phyloP scores from a whole-genome alignment of 2,329 filamentous ascomycete genomes.

The Aspergillus alliaceus region DNA sequence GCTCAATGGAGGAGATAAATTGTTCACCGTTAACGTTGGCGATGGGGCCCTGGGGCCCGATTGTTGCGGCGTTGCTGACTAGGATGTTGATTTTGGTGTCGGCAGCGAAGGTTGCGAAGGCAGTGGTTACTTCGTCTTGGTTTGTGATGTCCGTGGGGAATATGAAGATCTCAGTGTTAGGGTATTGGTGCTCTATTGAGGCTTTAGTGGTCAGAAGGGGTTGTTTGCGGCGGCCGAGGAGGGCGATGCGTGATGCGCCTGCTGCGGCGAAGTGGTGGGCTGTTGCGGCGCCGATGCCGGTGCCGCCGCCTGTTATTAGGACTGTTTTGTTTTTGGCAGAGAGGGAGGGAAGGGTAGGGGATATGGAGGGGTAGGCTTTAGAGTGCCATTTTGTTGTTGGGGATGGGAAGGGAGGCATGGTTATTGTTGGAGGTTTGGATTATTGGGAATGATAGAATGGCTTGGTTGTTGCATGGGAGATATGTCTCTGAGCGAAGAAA shows the following conservation, averaged over 20 bases:
- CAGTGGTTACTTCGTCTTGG: constrained; percentile 3
- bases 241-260: constrained; percentile 44
- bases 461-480: not conserved
- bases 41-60: constrained; percentile 11
- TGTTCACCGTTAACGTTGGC: constrained; percentile 6
- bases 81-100: constrained; percentile 10
- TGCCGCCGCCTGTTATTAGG: constrained; percentile 47
- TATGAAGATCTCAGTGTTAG: not conserved
- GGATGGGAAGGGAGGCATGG: not conserved
- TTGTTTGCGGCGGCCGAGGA: constrained; percentile 44
- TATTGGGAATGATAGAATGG: not conserved
- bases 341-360: constrained; percentile 42
- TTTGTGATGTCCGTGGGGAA: not conserved
- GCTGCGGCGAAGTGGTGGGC: constrained; percentile 46
- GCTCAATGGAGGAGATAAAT: constrained; percentile 10
- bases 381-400: not conserved
- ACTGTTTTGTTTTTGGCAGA: constrained; percentile 42
- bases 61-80: constrained; percentile 9
- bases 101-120: not conserved
- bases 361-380: constrained; percentile 27
- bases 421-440: not conserved
- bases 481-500: not conserved
- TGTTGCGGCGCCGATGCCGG: constrained; percentile 48
- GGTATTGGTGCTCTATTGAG: not conserved
- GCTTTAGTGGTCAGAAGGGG: constrained; percentile 19